phyloP scores from a whole-genome alignment of 2,329 filamentous ascomycete genomes.

The Fusarium phyllophilum region DNA sequence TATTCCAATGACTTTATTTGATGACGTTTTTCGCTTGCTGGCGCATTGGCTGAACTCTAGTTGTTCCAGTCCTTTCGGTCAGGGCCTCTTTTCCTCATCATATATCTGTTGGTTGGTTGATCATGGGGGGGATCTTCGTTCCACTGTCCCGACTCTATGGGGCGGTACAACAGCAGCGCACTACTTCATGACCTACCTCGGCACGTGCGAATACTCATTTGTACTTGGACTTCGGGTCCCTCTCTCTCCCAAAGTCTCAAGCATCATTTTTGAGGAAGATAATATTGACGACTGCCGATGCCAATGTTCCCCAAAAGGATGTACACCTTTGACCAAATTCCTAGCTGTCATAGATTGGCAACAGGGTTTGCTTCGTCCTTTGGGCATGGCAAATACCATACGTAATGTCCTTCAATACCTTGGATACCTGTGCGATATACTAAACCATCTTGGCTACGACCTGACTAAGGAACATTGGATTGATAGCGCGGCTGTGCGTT shows the following conservation, averaged over 20 bases:
- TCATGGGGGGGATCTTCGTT: accelerated
- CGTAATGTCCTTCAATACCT: accelerated
- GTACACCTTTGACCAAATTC: background rate
- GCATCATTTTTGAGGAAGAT: background rate
- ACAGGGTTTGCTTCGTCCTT: accelerated
- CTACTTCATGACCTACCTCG: background rate
- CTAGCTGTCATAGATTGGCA: background rate
- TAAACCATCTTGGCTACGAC: background rate
- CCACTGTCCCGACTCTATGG: background rate
- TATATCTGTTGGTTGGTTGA: background rate
- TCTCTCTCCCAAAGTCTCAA: accelerated
- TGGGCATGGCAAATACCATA: accelerated
- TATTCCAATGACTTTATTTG: background rate
- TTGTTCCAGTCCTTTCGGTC: accelerated
- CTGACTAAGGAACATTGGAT: accelerated
- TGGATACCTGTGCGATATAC: accelerated
- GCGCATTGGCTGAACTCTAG: background rate
- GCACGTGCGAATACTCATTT: background rate
- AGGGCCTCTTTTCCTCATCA: background rate
- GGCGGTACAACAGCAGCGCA: background rate
- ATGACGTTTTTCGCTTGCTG: accelerated
- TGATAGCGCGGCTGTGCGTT: accelerated
- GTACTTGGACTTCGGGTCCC: accelerated
- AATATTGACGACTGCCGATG: background rate
- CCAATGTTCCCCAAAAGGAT: background rate